Conservation (phyloP, 345 rosid genomes). For the Acer campestre region DNA sequence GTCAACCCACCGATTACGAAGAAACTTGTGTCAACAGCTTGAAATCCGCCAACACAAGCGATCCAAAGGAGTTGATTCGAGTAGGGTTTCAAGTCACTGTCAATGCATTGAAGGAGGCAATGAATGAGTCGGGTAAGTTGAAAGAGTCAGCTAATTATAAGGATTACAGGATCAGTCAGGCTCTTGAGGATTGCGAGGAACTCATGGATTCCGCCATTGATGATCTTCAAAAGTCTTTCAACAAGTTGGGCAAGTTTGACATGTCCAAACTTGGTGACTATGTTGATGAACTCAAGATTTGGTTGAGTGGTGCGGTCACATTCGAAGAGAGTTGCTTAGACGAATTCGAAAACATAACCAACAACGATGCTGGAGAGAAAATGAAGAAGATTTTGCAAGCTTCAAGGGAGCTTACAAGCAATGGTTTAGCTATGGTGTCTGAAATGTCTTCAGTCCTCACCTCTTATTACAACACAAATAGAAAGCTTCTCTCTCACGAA, state of each 20-base stretch:
- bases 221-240: slow-evolving; percentile 53
- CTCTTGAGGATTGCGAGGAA: slow-evolving; percentile 53
- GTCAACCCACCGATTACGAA: slow-evolving; percentile 62
- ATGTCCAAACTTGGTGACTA: slow-evolving; percentile 30
- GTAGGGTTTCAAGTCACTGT: slow-evolving; percentile 49
- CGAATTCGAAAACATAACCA: slow-evolving; percentile 58
- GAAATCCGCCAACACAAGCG: slow-evolving; percentile 39
- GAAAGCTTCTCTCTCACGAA: slow-evolving; percentile 26
- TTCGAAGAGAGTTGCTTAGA: slow-evolving; percentile 78
- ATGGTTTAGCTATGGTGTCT: slow-evolving; percentile 70
- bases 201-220: slow-evolving; percentile 55
- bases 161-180: slow-evolving; percentile 51
- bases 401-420: slow-evolving; percentile 59
- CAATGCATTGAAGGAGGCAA: slow-evolving; percentile 35
- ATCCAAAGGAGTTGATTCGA: slow-evolving; percentile 62
- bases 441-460: slow-evolving; percentile 39
- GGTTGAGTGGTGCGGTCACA: slow-evolving; percentile 80
- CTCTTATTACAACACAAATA: slow-evolving; percentile 21
- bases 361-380: slow-evolving; percentile 34
- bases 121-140: slow-evolving; percentile 42
- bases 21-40: slow-evolving; percentile 55
- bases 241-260: slow-evolving; percentile 41
- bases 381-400: slow-evolving; percentile 46
- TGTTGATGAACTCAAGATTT: slow-evolving; percentile 56
- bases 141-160: slow-evolving; percentile 32